Conservation (phyloP, 2,329 filamentous ascomycete genomes). For the Lachnellula subtilissima region DNA sequence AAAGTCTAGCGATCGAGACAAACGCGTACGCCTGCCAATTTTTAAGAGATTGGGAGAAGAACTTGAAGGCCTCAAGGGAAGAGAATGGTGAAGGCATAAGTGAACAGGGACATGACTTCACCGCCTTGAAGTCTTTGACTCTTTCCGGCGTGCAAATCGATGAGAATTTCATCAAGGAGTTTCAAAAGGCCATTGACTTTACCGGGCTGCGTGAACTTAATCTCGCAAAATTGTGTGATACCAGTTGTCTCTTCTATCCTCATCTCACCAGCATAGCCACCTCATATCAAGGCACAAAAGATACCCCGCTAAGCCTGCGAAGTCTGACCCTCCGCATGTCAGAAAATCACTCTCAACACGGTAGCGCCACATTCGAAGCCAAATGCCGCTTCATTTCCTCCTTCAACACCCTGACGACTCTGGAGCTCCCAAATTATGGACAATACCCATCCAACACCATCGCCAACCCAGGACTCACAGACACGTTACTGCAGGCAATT, state of each 20-base stretch:
- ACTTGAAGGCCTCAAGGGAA: background rate
- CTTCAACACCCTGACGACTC: conserved; percentile 2
- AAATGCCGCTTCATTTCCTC: conserved; percentile 5
- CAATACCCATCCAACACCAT: background rate
- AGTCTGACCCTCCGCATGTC: background rate
- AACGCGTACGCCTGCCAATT: background rate
- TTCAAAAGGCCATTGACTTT: conserved; percentile 2
- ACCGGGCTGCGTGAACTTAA: background rate
- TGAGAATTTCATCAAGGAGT: background rate
- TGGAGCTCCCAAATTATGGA: background rate
- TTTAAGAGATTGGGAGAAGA: background rate
- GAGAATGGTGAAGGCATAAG: background rate
- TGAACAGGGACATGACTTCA: background rate
- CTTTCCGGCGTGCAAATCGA: background rate
- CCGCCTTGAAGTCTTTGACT: background rate
- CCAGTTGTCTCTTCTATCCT: background rate
- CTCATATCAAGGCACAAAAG: background rate
- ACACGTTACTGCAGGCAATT: background rate
- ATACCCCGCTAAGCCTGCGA: background rate
- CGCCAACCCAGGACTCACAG: background rate
- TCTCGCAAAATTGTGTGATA: background rate
- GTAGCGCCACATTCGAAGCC: background rate
- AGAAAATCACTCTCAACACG: background rate
- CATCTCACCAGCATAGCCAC: background rate
- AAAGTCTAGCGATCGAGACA: background rate